Conservation (phyloP, 2,329 filamentous ascomycete genomes). For the Colletotrichum karsti region DNA sequence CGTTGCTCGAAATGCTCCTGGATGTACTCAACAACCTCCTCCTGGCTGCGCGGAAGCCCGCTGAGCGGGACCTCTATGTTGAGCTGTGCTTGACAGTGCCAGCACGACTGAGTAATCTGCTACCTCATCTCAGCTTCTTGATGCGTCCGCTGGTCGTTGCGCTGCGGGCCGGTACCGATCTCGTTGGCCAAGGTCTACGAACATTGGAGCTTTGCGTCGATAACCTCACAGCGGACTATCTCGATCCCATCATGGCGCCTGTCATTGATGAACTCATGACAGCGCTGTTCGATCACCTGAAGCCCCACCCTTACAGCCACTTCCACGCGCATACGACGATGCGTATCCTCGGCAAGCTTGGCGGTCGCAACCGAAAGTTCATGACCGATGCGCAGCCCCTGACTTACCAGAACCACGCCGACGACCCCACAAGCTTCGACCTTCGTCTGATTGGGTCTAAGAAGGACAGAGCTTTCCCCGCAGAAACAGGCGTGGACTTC, state of each 20-base stretch:
- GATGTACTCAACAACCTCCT: constrained; percentile 97
- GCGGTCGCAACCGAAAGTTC: constrained; percentile 94
- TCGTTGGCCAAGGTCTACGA: constrained; percentile 92
- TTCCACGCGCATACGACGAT: constrained; percentile 98
- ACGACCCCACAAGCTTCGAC: constrained; percentile 89
- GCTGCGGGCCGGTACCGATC: constrained; percentile 86
- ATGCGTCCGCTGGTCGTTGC: constrained; percentile 99
- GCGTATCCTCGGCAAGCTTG: constrained; percentile 95
- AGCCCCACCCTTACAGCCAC: constrained; percentile 93
- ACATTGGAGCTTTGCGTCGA: constrained; percentile 97
- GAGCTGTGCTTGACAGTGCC: constrained; percentile 97
- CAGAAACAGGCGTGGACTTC: constrained; percentile 85
- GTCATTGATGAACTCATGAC: constrained; percentile 99
- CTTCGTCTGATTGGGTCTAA: constrained; percentile 89
- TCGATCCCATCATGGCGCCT: constrained; percentile 98
- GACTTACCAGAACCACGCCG: constrained; percentile 83
- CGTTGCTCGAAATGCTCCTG: constrained; percentile 94
- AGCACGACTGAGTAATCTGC: constrained; percentile 88
- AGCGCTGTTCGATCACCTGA: constrained; percentile 93
- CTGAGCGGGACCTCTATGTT: constrained; percentile 94
- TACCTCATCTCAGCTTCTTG: constrained; percentile 94
- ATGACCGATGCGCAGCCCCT: constrained; percentile 90
- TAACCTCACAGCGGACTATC: constrained; percentile 95
- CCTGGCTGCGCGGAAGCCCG: constrained; percentile 86
- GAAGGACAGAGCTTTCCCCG: constrained; percentile 86